phyloP scores from a whole-genome alignment of 2,329 filamentous ascomycete species.

The Verticillium tricorpus region DNA sequence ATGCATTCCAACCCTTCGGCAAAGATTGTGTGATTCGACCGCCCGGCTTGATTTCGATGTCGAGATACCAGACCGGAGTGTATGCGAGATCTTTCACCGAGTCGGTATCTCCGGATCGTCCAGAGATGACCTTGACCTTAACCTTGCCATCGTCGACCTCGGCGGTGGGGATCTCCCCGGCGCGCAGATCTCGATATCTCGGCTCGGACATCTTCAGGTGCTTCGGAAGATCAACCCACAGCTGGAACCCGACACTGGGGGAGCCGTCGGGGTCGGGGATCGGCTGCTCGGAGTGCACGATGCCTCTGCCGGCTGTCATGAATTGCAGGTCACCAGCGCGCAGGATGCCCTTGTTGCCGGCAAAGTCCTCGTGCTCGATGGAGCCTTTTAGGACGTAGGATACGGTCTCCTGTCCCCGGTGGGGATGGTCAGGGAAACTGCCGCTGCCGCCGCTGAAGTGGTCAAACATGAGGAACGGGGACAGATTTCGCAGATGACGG shows the following conservation, averaged over 20 bases:
- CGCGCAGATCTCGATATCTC: slow-evolving; percentile 80
- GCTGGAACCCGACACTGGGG: slow-evolving; percentile 80
- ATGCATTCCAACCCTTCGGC: slow-evolving; percentile 82
- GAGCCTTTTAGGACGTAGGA: slow-evolving; percentile 82
- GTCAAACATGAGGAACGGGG: slow-evolving; percentile 93
- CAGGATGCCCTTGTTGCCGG: slow-evolving; percentile 79
- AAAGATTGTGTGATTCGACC: slow-evolving; percentile 70
- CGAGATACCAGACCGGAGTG: slow-evolving; percentile 91
- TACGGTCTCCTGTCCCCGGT: slow-evolving; percentile 79
- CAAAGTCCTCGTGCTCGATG: slow-evolving; percentile 89
- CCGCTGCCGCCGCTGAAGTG: slow-evolving; percentile 81
- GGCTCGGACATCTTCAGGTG: slow-evolving; percentile 85
- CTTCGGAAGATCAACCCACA: slow-evolving; percentile 89
- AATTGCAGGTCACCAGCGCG: slow-evolving; percentile 89
- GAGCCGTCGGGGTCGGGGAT: slow-evolving; percentile 69
- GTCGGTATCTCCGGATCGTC: slow-evolving; percentile 79
- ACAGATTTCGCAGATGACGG: slow-evolving; percentile 75
- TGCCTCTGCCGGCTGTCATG: slow-evolving; percentile 90
- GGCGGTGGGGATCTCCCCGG: slow-evolving; percentile 71
- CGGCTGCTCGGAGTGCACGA: slow-evolving; percentile 96
- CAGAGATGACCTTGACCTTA: slow-evolving; percentile 86
- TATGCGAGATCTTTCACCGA: slow-evolving; percentile 87
- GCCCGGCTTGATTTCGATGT: slow-evolving; percentile 77
- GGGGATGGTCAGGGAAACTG: slow-evolving; percentile 86
- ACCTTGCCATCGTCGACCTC: slow-evolving; percentile 69